A percentile compares a stretch with the other conserved stretches of the same genome.
Evolutionary conservation across 2,329 filamentous ascomycete species (phyloP).

Genomic region (Cladosporium sp.): DNA sequence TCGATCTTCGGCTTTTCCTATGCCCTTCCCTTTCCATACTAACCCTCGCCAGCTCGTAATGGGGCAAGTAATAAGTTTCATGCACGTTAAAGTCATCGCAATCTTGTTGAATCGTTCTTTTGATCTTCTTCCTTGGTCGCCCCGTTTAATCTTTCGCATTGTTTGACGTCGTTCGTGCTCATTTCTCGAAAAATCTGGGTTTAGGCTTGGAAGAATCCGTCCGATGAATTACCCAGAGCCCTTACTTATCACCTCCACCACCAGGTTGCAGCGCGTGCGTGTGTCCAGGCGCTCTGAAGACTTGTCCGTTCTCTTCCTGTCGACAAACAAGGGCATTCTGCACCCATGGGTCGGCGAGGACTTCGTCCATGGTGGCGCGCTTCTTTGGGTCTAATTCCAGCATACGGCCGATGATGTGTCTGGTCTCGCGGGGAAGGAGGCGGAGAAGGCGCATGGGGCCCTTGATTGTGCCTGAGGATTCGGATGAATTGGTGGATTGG

Average conservation of each 20-base stretch:
- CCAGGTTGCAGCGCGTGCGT: constrained; percentile 63
- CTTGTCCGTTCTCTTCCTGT: constrained; percentile 67
- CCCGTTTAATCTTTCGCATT: too few species aligned
- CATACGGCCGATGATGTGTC: constrained; percentile 89
- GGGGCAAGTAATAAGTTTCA: too few species aligned
- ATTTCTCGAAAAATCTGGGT: too few species aligned
- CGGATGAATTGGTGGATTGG: constrained; percentile 17
- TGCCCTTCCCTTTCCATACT: too few species aligned
- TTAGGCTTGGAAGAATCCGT: too few species aligned
- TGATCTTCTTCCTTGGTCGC: too few species aligned
- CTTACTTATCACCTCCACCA: constrained; percentile 23
- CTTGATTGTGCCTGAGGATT: constrained; percentile 58
- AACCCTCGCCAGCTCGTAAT: too few species aligned
- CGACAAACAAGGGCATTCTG: constrained; percentile 75
- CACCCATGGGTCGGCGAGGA: constrained; percentile 88
- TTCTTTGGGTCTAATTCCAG: constrained; percentile 80
- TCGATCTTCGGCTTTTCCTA: too few species aligned
- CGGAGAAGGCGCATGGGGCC: constrained; percentile 88
- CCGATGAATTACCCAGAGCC: too few species aligned
- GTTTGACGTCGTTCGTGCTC: too few species aligned
- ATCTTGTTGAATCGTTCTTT: too few species aligned
- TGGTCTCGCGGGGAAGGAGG: constrained; percentile 79
- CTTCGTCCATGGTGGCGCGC: constrained; percentile 78
- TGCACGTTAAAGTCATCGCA: too few species aligned
- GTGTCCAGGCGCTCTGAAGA: constrained; percentile 71